phyloP scores from a whole-genome alignment of 1,284 basidiomycete genomes.

The Ceratobasidium sp. region DNA sequence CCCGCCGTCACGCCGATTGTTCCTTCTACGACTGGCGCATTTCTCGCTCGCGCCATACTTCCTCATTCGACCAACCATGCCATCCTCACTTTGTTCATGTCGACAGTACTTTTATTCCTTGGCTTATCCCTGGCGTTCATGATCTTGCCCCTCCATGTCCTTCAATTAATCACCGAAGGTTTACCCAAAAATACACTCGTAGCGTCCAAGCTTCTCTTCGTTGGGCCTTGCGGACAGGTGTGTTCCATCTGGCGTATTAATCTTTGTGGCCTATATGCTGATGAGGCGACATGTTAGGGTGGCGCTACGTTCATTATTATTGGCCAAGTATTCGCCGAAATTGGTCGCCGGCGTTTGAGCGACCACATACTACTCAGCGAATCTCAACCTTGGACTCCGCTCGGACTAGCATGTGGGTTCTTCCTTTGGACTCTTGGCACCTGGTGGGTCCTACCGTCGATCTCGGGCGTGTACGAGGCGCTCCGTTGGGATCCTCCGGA shows the following conservation, averaged over 20 bases:
- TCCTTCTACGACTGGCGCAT: slow-evolving; percentile 21
- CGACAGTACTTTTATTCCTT: slow-evolving; percentile 12
- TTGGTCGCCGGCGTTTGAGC: slow-evolving; percentile 1
- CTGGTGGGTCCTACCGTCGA: slow-evolving; percentile 25
- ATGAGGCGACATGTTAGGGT: neutral
- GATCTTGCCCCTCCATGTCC: slow-evolving; percentile 31
- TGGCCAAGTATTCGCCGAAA: slow-evolving; percentile 32
- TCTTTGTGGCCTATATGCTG: too few relatives aligned
- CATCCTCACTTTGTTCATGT: slow-evolving; percentile 12
- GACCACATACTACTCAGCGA: neutral
- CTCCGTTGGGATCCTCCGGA: slow-evolving; percentile 14
- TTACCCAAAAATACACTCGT: slow-evolving; percentile 16
- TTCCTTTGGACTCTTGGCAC: slow-evolving; percentile 32
- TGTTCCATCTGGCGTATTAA: too few relatives aligned
- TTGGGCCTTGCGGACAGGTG: slow-evolving; percentile 38
- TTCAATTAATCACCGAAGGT: slow-evolving; percentile 22
- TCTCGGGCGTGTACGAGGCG: slow-evolving; percentile 18
- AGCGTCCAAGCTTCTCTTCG: slow-evolving; percentile 13
- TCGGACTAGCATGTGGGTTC: slow-evolving; percentile 12
- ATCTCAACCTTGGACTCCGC: slow-evolving; percentile 14
- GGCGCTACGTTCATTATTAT: slow-evolving; percentile 28
- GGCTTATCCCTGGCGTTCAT: slow-evolving; percentile 25
- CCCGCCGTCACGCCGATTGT: slow-evolving; percentile 29
- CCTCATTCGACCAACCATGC: slow-evolving; percentile 6
- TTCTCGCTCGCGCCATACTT: slow-evolving; percentile 19